Evolutionary conservation across 805 yeast species (phyloP).

Genomic region (Kluyveromyces nonfermentans): DNA sequence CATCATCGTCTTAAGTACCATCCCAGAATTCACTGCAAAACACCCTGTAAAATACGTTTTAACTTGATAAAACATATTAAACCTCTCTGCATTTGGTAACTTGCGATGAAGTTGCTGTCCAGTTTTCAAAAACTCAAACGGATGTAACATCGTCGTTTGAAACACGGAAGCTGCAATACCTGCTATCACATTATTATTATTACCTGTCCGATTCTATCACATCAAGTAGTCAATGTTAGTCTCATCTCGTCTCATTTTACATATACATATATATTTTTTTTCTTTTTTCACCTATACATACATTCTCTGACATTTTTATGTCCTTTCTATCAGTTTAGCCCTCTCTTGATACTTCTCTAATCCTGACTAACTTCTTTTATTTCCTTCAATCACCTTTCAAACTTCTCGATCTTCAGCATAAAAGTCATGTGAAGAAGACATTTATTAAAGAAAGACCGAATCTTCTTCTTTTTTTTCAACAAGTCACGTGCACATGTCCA

Average conservation of each 20-base stretch:
- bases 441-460: too few species aligned
- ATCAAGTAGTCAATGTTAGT: not conserved
- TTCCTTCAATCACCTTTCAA: too few species aligned
- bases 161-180: conserved; percentile 49
- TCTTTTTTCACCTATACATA: too few species aligned
- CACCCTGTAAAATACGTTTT: conserved; percentile 47
- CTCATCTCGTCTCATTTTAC: not conserved
- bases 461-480: not conserved
- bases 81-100: conserved; percentile 27
- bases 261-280: too few species aligned
- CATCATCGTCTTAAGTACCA: conserved; percentile 60
- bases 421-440: too few species aligned
- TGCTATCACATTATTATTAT: conserved; percentile 10
- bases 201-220: not conserved
- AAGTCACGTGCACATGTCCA: not conserved
- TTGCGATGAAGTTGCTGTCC: conserved; percentile 49
- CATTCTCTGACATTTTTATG: not conserved
- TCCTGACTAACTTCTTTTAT: too few species aligned
- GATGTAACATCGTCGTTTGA: conserved; percentile 57
- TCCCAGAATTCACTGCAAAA: conserved; percentile 67
- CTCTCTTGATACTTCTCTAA: too few species aligned
- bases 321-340: too few species aligned
- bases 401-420: too few species aligned
- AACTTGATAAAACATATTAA: conserved; percentile 25
- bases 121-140: conserved; percentile 63